phyloP scores from a whole-genome alignment of 108 stramenopile genomes.

The Pseudonitzschia multistriata region DNA sequence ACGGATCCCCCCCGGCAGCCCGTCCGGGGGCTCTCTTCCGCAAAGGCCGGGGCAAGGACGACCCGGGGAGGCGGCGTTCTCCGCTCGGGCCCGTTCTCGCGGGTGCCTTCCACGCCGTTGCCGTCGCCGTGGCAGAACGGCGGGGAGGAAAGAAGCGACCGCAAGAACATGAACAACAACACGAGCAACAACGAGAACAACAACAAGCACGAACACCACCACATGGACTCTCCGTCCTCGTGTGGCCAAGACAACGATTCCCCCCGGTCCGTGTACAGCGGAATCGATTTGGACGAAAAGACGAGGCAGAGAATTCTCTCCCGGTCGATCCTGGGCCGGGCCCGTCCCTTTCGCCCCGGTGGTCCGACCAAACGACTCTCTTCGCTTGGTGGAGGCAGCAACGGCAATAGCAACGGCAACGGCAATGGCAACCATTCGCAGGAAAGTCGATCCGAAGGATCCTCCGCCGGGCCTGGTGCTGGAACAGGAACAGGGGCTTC shows the following conservation, averaged over 20 bases:
- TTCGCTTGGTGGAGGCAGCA: not conserved
- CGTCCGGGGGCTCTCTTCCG: not conserved
- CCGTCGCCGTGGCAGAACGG: not conserved
- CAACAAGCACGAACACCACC: not conserved
- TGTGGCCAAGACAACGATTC: not conserved
- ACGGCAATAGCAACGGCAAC: not conserved
- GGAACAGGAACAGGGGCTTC: not conserved
- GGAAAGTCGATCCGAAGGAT: no score
- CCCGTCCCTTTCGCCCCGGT: constrained; percentile 2
- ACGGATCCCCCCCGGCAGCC: not conserved
- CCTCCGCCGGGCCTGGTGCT: not conserved
- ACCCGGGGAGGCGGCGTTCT: no score
- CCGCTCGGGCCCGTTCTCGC: no score
- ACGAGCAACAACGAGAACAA: not conserved
- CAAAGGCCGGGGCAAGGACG: not conserved
- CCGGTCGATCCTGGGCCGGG: constrained; percentile 19
- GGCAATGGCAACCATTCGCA: not conserved
- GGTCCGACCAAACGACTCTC: not conserved
- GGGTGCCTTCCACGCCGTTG: no score
- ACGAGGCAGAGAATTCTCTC: constrained; percentile 20
- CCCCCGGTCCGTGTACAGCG: constrained; percentile 16
- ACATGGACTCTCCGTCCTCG: no score
- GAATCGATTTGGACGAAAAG: constrained; percentile 35
- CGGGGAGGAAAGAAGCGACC: not conserved
- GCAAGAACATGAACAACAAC: not conserved